Base-by-base conservation (phyloP, 441 rosid genomes). In the Aquilaria agallochum region DNA sequence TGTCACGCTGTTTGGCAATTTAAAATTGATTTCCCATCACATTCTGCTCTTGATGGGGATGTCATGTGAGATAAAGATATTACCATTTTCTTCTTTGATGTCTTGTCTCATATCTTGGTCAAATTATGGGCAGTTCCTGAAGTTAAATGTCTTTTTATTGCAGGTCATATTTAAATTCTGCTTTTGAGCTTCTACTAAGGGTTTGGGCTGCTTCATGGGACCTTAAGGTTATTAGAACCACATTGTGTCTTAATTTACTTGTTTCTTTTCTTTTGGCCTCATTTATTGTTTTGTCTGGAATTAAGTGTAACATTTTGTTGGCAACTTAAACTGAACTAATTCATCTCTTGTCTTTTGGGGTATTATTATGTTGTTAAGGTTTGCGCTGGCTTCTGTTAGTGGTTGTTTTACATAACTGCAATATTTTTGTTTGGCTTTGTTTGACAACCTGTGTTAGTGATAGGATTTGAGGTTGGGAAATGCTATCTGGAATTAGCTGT, bases 161-260 rank as follows among this genome's bases (percentile, higher is more conserved):
- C 83, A 95, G 99, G 97, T 95, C 97, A 55, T 89, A 78, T 76
- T 72, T 95, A 49, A 92, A 91, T 80, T 91, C 99, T 69, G 95
- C 85, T 67, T 95, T 95, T 86, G 99, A 95, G 86, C 91, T 95
- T 74, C 57, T 95, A 60, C 79, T 95, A 76, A 83, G 91, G 76
- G 98, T 86, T 67, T 95, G 99, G 99, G 89, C 97, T 55, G 66
- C 87, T 73, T 92, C 99, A 44, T 87, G 97, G 40, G 99, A 92
- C 78, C 85, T 80, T 62, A 92, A 89, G 97, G 99, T 95, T 71
- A 66, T 65, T 40, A 32, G 49, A 36, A 57, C 56, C 33, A 31
- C 13, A 47, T 40, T 20, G 27, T 20, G 27, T 20, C 27, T 20
- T 20, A 20, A 20, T 20, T 20, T 20, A 20, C 27, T 20, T 20